Percentiles rank a stretch among this genome's conserved stretches.
These are phyloP conservation scores for Citrus inodora DNA, from an alignment of 345 rosid genomes.

Conservation along the genomic window DNA sequence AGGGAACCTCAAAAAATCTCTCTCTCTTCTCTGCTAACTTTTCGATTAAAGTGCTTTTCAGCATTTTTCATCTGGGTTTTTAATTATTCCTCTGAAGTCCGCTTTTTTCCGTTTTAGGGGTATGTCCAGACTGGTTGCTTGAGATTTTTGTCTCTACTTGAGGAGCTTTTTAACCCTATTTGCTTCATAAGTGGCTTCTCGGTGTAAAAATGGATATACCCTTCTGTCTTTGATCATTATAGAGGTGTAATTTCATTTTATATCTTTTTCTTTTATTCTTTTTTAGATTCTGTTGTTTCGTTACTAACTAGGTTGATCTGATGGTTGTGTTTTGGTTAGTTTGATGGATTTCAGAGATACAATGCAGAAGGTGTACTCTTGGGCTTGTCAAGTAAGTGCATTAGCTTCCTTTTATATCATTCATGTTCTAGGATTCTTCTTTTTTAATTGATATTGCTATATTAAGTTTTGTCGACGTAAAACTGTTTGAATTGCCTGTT, in stretches of 20 bases:
- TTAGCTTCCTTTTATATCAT: neutral
- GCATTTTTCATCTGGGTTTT: neutral
- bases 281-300: neutral
- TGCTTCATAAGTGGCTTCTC: neutral
- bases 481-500: neutral
- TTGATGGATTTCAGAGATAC: conserved; percentile 27
- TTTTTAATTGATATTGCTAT: neutral
- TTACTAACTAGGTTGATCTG: neutral
- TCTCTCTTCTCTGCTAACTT: neutral
- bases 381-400: conserved; percentile 18
- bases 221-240: neutral
- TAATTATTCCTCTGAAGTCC: neutral
- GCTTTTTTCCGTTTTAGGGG: neutral
- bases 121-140: neutral
- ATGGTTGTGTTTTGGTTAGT: conserved; percentile 4
- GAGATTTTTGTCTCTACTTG: neutral
- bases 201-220: neutral
- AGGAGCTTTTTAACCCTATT: neutral
- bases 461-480: too few species aligned
- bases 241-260: neutral
- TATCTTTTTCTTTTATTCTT: neutral
- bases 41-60: neutral
- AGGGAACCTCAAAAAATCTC: neutral
- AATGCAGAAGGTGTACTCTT: conserved; percentile 5
- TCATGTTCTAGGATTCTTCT: neutral